Base-by-base conservation (phyloP, 1,284 basidiomycete genomes). In the Cryptococcus sp. region DNA sequence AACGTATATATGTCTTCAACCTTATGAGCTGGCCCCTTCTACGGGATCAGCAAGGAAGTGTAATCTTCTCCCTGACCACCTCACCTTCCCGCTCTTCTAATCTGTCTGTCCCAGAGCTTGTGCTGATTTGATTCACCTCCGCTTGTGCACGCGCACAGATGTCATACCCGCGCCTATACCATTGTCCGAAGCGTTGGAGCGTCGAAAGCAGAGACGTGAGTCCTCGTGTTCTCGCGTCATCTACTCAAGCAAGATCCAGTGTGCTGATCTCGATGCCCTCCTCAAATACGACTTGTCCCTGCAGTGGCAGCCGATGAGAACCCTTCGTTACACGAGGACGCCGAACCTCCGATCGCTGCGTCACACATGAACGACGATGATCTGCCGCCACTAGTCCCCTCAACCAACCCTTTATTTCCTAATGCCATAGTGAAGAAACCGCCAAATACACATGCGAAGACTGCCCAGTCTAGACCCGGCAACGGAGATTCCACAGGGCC, bases 61-160 rank as follows among this genome's bases (percentile, higher is more conserved):
- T 59, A 76, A 77, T 77, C 72, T 77, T 77, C 76, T 76, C 71
- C 66, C 76, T 77, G 76, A 77, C 55, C 59, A 46, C 46, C 40
- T 35, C 15, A 30, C 27, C 38, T 42, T 27, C 43, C 27, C 50
- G 50, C 40, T n/a, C 19, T 40, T 52, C 54, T 35, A 52, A 25
- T 52, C 45, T 25, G 20, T 25, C 45, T 19, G 30, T 16, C 38
- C 30, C 3, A 3, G n/a, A 17, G 35, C 19, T n/a, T 23, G 42
- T n/a, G 41, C 35, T 22, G 40, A 17, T 50, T 54, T 39, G 38
- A 16, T 19, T 6, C 6, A 3, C 25, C 25, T 6, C 25, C 25
- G 25, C 25, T 25, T 6, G 25, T 25, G 25, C 25, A 25, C 25
- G 25, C 25, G 17, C 15, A 22, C 47, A 77, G 75, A 77, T 62